Evolutionary conservation across 257 asterid species (phyloP).

Genomic region (Marsdenia floribunda): DNA sequence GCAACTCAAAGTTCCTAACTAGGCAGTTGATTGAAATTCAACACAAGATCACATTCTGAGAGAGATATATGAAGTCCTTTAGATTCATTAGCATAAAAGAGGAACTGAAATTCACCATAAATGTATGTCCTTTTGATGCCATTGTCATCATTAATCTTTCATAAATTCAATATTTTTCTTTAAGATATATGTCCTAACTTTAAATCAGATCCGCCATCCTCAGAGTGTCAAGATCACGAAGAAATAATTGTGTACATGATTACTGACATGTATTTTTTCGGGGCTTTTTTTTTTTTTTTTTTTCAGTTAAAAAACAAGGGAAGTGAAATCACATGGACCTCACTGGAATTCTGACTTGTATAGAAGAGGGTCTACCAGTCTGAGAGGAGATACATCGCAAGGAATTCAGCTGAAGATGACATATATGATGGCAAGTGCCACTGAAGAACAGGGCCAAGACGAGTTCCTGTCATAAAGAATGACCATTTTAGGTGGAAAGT

Average conservation of each 20-base stretch:
- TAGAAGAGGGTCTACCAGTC: not conserved
- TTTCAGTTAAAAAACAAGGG: constrained; percentile 17
- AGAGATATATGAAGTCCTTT: not conserved
- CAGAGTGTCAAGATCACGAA: not conserved
- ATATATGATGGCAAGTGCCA: not conserved
- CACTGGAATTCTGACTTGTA: not conserved
- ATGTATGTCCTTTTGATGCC: not conserved
- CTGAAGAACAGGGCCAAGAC: not conserved
- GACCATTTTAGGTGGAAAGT: not conserved
- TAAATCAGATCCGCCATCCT: not conserved
- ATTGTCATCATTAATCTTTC: not conserved
- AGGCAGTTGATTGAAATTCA: not conserved
- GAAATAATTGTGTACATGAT: not conserved
- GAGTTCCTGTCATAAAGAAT: not conserved
- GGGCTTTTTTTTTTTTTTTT: not conserved
- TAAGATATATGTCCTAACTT: not conserved
- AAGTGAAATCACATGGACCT: not conserved
- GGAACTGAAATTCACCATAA: not conserved
- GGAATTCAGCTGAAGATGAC: not conserved
- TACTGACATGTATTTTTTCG: not conserved
- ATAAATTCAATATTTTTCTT: not conserved
- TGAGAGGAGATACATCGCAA: not conserved
- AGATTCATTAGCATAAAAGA: not conserved
- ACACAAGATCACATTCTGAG: not conserved
- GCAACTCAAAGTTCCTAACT: too few relatives aligned